A percentile compares a stretch with the other conserved stretches of the same genome.
These are phyloP conservation scores for Taphrina flavorubra DNA, from an alignment of 1,139 yeast species.

Conservation along the genomic window DNA sequence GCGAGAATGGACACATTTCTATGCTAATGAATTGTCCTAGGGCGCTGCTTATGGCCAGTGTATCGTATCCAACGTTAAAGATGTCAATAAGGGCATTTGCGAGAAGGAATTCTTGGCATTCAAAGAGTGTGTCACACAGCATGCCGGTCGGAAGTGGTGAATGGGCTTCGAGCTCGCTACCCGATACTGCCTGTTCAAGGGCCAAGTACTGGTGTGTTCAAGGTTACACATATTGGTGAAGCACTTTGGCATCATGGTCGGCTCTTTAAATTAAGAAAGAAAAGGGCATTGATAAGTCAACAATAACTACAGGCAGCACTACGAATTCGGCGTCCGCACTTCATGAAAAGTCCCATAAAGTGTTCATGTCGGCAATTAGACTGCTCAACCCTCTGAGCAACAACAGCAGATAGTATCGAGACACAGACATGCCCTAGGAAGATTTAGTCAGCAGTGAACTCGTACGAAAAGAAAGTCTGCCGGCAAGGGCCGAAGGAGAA, in stretches of 20 bases:
- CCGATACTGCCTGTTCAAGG: too few relatives aligned
- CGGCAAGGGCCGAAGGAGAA: neutral
- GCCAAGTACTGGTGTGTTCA: too few relatives aligned
- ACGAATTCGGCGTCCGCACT: neutral
- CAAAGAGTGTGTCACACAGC: slow-evolving; percentile 40
- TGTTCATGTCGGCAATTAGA: neutral
- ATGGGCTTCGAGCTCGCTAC: too few relatives aligned
- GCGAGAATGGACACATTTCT: neutral
- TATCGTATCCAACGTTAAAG: slow-evolving; percentile 24
- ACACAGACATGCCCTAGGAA: slow-evolving; percentile 17
- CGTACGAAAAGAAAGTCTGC: too few relatives aligned
- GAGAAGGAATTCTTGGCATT: slow-evolving; percentile 40
- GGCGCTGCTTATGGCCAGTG: slow-evolving; percentile 36
- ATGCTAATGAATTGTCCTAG: slow-evolving; percentile 12
- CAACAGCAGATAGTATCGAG: slow-evolving; percentile 25
- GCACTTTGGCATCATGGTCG: too few relatives aligned
- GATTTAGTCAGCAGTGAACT: neutral
- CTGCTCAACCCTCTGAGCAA: slow-evolving; percentile 14
- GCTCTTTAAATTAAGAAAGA: too few relatives aligned
- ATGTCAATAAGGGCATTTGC: slow-evolving; percentile 31
- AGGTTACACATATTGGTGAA: too few relatives aligned
- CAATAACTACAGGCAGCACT: too few relatives aligned
- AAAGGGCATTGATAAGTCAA: too few relatives aligned
- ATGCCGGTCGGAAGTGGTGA: slow-evolving; percentile 33
- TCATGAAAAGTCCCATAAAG: neutral